Conservation (phyloP, 1,284 basidiomycete genomes). For the Fistulina hepatica region DNA sequence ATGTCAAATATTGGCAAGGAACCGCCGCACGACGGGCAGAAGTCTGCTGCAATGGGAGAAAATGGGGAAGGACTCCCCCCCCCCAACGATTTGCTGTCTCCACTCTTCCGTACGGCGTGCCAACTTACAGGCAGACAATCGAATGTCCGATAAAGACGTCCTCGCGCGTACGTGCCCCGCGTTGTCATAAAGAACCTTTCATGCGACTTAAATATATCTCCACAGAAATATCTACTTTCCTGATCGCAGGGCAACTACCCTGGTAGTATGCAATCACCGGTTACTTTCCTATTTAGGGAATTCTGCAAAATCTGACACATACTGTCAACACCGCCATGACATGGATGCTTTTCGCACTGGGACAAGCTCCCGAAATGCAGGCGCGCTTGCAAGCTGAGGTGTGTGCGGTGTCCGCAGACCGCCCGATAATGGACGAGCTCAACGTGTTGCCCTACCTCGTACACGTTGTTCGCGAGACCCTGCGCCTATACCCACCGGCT, state of each 20-base stretch:
- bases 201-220: not conserved
- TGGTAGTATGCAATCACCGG: not conserved
- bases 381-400: conserved; percentile 12
- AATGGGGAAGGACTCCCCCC: conserved; percentile 11
- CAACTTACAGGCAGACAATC: conserved; percentile 49
- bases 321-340: conserved; percentile 9
- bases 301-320: conserved; percentile 28
- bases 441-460: conserved; percentile 12
- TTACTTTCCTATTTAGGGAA: not conserved
- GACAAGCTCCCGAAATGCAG: conserved; percentile 11
- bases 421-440: conserved; percentile 13
- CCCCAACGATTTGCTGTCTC: conserved; percentile 34
- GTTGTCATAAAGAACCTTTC: too few species aligned
- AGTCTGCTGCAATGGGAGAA: conserved; percentile 21
- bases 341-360: conserved; percentile 13
- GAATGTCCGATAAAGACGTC: conserved; percentile 67
- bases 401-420: conserved; percentile 7
- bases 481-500: conserved; percentile 32
- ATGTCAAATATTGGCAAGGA: conserved; percentile 16
- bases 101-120: conserved; percentile 47
- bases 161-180: conserved; percentile 50
- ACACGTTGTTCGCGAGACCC: conserved; percentile 11
- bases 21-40: conserved; percentile 36
- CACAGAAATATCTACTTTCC: conserved; percentile 6
- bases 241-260: conserved; percentile 10